Evolutionary conservation across 108 stramenopile genomes (phyloP), one percentile per base, ranked within the genome.

Genomic region (Chaetoceros tenuissimus): DNA sequence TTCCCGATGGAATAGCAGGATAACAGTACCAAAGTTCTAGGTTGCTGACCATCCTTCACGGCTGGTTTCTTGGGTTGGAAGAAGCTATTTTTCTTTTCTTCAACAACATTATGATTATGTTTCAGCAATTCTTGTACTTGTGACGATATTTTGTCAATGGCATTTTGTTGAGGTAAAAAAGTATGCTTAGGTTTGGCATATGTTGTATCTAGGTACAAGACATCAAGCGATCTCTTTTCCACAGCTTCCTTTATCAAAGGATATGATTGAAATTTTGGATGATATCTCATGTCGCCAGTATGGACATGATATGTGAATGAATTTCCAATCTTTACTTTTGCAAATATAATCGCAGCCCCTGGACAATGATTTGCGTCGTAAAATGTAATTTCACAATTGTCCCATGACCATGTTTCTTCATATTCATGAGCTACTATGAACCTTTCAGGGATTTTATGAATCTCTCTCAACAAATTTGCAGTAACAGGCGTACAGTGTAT

Each of bases 281-380:
- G 57, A 55, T 77, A 85, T 23, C 84, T 48, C 80, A 85, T 81
- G 62, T 85, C 84, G 2, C 84, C 84, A 16, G 70, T 72, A 59
- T 85, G 84, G 3, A 85, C 22, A 61, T 80, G 75, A 13, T 31
- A 20, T 26, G 22, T 58, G 20, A 53, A 59, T 13, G 34, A 40
- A 10, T 10, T 10, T 10, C 64, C 73, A 53, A 61, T 44, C 8
- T 72, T 49, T 7, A 74, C 45, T 61, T 76, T 55, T 17, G 81
- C 49, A 24, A 81, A 24, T 0, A 85, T 60, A 44, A 81, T 79
- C 43, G 74, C 78, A 19, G 83, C 77, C 2, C 84, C 84, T 3
- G 84, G 84, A 57, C 79, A 80, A 57, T 85, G 84, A 51, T 81
- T 74, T 18, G 84, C 84, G 34, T 85, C 80, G 56, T 77, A 74